Percentiles rank a stretch among this genome's conserved stretches.
Conservation (phyloP, 1,139 yeast species). For the Blastobotrys elegans region DNA sequence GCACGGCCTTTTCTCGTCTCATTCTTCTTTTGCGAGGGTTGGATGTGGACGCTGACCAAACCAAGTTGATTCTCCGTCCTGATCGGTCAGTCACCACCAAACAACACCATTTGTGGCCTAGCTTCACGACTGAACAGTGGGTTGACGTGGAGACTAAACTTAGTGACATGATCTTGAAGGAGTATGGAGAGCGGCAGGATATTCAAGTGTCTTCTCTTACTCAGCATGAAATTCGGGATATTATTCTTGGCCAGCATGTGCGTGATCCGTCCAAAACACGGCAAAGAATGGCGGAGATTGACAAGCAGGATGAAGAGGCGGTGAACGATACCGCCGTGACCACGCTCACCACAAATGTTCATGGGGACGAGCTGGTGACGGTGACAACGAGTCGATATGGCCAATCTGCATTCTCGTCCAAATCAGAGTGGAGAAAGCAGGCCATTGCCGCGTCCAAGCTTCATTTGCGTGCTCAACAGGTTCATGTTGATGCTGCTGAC, state of each 20-base stretch:
- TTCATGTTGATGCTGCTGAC: conserved; percentile 56
- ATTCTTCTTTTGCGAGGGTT: conserved; percentile 75
- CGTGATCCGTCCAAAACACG: conserved; percentile 83
- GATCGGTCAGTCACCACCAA: conserved; percentile 64
- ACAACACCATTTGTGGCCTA: conserved; percentile 91
- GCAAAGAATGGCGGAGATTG: conserved; percentile 75
- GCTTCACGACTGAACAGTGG: conserved; percentile 87
- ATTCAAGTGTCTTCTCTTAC: conserved; percentile 85
- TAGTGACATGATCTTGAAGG: conserved; percentile 80
- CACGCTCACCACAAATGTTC: conserved; percentile 81
- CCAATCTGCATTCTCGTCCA: conserved; percentile 75
- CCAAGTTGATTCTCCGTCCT: conserved; percentile 72
- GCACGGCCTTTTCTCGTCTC: conserved; percentile 89
- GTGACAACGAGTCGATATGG: conserved; percentile 90
- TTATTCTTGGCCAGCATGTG: conserved; percentile 91
- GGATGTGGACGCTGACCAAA: conserved; percentile 68
- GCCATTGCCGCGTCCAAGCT: conserved; percentile 77
- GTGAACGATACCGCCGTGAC: conserved; percentile 79
- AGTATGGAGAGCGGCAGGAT: conserved; percentile 79
- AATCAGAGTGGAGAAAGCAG: conserved; percentile 86
- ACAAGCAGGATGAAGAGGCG: conserved; percentile 54
- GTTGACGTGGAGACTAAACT: conserved; percentile 78
- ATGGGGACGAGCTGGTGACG: conserved; percentile 93
- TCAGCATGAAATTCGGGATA: conserved; percentile 88
- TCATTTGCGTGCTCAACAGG: conserved; percentile 69